Conservation (phyloP, 78 protist species). For the Cavenderia fasciculata region DNA sequence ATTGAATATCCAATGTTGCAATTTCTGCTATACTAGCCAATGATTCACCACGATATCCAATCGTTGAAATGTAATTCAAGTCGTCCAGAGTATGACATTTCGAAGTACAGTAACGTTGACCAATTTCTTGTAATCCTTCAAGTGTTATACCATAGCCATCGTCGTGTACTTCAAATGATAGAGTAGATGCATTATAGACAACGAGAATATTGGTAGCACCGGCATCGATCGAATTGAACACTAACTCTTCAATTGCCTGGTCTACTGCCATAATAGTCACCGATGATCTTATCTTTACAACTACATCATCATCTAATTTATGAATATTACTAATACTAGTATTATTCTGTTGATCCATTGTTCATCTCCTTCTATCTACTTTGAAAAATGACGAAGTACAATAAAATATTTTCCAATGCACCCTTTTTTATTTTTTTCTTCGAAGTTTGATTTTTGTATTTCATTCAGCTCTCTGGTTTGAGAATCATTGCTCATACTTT, state of each 20-base stretch:
- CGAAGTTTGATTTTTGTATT: too few relatives aligned
- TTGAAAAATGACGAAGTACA: too few relatives aligned
- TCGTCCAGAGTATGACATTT: background rate
- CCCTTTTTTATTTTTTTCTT: too few relatives aligned
- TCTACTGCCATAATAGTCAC: conserved; percentile 17
- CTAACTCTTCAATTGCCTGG: conserved; percentile 61
- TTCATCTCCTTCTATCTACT: too few relatives aligned
- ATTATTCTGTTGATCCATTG: background rate
- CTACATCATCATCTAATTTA: conserved; percentile 26
- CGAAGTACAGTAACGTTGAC: conserved; percentile 47
- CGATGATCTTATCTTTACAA: conserved; percentile 21
- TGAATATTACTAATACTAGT: background rate
- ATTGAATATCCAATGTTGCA: background rate
- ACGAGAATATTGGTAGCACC: background rate
- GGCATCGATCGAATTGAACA: conserved; percentile 55
- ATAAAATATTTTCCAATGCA: too few relatives aligned
- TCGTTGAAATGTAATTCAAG: conserved; percentile 10
- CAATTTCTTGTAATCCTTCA: conserved; percentile 2
- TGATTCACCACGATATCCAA: conserved; percentile 63
- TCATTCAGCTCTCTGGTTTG: too few relatives aligned
- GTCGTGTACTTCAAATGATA: conserved; percentile 55
- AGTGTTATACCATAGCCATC: conserved; percentile 7
- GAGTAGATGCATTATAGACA: background rate
- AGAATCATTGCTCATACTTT: too few relatives aligned
- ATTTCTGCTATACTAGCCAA: conserved; percentile 23